Conservation (phyloP, 768 basidiomycete species). For the Rhodotorula toruloides region DNA sequence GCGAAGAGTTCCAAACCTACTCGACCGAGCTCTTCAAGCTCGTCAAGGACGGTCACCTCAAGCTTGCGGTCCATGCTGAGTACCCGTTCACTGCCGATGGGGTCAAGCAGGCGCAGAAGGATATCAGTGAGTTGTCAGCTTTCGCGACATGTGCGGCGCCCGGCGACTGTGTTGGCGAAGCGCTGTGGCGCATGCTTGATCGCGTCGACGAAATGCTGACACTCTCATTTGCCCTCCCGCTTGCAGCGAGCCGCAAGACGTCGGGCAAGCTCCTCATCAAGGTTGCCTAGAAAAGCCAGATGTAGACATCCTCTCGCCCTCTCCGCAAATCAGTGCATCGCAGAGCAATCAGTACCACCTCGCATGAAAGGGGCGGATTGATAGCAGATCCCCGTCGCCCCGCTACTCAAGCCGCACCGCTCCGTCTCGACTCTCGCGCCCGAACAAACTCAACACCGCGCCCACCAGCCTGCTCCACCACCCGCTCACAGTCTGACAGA, state of each 20-base stretch:
- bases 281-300: no score
- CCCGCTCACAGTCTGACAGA: not conserved
- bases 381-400: no score
- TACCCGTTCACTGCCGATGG: constrained; percentile 82
- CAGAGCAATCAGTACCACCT: no score
- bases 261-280: constrained; percentile 82
- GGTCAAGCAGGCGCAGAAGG: constrained; percentile 62
- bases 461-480: not conserved
- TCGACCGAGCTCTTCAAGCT: constrained; percentile 60
- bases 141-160: no score
- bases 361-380: no score
- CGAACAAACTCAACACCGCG: not conserved
- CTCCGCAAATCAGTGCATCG: no score
- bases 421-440: not conserved
- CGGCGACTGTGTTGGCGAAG: no score
- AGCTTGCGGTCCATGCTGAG: constrained; percentile 61
- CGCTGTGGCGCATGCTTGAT: not conserved
- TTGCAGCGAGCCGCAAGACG: constrained; percentile 60
- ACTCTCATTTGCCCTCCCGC: not conserved
- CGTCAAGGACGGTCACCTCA: constrained; percentile 58
- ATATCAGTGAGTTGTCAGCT: constrained; percentile 53
- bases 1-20: constrained; percentile 68
- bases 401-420: not conserved
- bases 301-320: no score
- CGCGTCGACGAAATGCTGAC: not conserved